Conservation (phyloP, 2,329 filamentous ascomycete species). For the Botrytis sinoallii region DNA sequence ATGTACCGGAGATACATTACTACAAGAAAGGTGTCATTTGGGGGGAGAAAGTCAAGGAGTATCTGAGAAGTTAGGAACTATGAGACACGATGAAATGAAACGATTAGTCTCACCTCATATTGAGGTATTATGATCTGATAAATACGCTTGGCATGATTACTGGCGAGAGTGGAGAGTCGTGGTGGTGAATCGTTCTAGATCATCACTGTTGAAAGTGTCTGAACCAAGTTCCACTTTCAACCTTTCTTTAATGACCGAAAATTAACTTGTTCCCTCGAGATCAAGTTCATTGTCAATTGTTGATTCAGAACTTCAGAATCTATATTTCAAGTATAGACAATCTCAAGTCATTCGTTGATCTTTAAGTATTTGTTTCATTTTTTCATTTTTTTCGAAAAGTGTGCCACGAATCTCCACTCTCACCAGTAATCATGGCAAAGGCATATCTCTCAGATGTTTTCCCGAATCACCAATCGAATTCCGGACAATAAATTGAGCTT, state of each 20-base stretch:
- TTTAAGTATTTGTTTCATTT: background rate
- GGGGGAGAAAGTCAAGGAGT: conserved; percentile 34
- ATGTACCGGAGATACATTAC: conserved; percentile 53
- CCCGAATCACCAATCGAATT: background rate
- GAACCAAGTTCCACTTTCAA: background rate
- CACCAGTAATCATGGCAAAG: background rate
- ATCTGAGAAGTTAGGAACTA: conserved; percentile 27
- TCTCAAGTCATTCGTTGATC: background rate
- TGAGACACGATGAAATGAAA: background rate
- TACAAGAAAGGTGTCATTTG: conserved; percentile 50
- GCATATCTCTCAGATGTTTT: background rate
- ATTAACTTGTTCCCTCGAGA: background rate
- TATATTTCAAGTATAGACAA: background rate
- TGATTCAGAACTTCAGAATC: background rate
- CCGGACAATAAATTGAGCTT: background rate
- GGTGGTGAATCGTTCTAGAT: background rate
- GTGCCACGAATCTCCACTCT: background rate
- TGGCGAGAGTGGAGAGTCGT: too few species aligned
- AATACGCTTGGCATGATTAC: too few species aligned
- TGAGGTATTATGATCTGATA: background rate
- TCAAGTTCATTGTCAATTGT: background rate
- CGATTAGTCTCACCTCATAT: too few species aligned
- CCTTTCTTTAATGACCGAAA: background rate
- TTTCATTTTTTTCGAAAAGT: background rate
- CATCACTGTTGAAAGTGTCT: background rate